These are phyloP conservation scores for Entomophthora muscae DNA, from an alignment of 371 early-diverging fungal species.

Conservation along the genomic window DNA sequence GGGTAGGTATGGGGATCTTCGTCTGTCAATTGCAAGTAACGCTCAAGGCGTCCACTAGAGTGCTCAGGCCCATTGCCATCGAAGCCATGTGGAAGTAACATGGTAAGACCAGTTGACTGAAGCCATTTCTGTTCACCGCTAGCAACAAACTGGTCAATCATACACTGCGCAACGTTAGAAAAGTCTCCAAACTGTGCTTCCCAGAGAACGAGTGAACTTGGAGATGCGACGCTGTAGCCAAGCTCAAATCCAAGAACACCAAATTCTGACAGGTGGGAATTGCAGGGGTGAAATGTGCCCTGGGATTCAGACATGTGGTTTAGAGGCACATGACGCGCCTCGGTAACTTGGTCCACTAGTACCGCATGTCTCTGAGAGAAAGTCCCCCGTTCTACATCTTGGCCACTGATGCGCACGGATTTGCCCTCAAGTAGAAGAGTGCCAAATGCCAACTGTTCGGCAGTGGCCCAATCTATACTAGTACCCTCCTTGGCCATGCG, in stretches of 20 bases:
- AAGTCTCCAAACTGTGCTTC: constrained; percentile 98
- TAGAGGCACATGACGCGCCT: constrained; percentile 49
- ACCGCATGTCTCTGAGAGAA: constrained; percentile 93
- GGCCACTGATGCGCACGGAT: constrained; percentile 84
- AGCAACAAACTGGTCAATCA: constrained; percentile 79
- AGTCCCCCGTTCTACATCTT: constrained; percentile 95
- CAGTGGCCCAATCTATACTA: constrained; percentile 89
- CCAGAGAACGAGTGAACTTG: constrained; percentile 75
- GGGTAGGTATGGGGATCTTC: constrained; percentile 44
- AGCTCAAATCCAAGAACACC: constrained; percentile 93
- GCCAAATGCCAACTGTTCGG: constrained; percentile 87
- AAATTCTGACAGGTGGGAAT: constrained; percentile 75
- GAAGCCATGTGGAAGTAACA: constrained; percentile 90
- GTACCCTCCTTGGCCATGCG: constrained; percentile 44
- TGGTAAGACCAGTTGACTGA: constrained; percentile 69
- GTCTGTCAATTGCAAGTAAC: constrained; percentile 74
- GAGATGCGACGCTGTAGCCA: constrained; percentile 76
- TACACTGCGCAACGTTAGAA: constrained; percentile 89
- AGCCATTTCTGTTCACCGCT: constrained; percentile 89
- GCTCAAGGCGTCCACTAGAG: constrained; percentile 70
- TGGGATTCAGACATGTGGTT: constrained; percentile 62
- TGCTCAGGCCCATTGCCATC: constrained; percentile 97
- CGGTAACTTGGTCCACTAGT: constrained; percentile 56
- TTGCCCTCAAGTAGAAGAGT: constrained; percentile 63
- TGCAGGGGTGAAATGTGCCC: constrained; percentile 51